These are phyloP conservation scores for Neurospora tetraspora DNA, from an alignment of 495 filamentous ascomycete species.

Conservation along the genomic window DNA sequence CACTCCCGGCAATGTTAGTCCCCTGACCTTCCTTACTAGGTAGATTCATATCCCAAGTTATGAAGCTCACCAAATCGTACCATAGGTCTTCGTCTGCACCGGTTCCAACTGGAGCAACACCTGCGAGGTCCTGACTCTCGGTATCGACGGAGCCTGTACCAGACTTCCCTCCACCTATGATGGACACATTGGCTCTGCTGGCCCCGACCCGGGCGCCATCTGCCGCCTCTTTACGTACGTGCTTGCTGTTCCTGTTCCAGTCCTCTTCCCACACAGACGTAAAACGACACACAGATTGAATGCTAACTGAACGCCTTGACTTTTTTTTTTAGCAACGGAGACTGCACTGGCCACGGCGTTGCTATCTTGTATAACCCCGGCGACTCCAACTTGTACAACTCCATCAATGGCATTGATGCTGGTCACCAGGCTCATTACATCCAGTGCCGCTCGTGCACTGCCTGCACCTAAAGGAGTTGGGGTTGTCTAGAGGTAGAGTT, in stretches of 20 bases:
- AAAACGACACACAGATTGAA: too few species aligned
- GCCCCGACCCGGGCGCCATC: not conserved
- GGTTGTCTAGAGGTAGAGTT: too few species aligned
- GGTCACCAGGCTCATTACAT: not conserved
- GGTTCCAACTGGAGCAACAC: not conserved
- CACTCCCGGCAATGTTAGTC: not conserved
- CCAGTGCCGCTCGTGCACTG: not conserved
- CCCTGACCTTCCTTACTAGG: not conserved
- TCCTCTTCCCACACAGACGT: not conserved
- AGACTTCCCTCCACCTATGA: not conserved
- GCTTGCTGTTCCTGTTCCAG: not conserved
- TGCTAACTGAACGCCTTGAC: too few species aligned
- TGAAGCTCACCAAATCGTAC: not conserved
- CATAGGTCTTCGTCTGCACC: not conserved
- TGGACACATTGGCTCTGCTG: not conserved
- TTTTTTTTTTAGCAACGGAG: not conserved
- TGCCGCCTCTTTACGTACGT: not conserved
- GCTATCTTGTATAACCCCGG: not conserved
- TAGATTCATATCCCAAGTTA: not conserved
- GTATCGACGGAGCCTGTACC: not conserved
- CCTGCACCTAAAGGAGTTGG: not conserved
- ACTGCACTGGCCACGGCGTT: not conserved
- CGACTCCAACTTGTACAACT: not conserved
- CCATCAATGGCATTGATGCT: not conserved
- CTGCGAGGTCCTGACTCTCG: not conserved